Evolutionary conservation across 75 land plant species (phyloP), one percentile per base, ranked within the genome.

Genomic region (Picea glauca): DNA sequence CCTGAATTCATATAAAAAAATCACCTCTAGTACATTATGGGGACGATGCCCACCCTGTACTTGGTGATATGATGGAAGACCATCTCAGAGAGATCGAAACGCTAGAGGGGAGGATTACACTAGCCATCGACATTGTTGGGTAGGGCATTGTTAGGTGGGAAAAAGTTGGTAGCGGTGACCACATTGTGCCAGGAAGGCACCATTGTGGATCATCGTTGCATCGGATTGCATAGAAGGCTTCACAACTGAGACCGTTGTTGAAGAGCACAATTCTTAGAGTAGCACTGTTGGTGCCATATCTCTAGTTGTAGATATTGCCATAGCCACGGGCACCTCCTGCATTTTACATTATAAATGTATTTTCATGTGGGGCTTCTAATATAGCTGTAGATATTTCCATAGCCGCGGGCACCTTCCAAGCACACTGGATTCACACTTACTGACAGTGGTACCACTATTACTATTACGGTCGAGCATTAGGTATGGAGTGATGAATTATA

Each of bases 111-210:
- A 4, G 79, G 79, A 46, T 78, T 78, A 9, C 79, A 78, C 79
- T 78, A 78, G 9, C 79, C 79, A 0, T 78, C 79, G 5, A 30
- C 60, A 4, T 74, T 18, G 58, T 74, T 74, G 2, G 76, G 76
- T 1, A 74, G 76, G 2, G 79, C 79, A 43, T 72, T 57, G 56
- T 78, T 78, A 7, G 79, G 85, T 0, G 85, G 85, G 13, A 84
- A 84, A 58, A 67, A 78, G 58, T 84, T 84, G 1, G 85, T 84
- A 9, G 85, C 85, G 2, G 85, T 84, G 62, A 84, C 79, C 14
- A 81, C 61, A 76, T 77, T 18, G 74, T 21, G 5, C 74, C 72
- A 3, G 79, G 59, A 4, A 82, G 74, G 61, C 83, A 82, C 54
- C 83, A 74, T 4, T 33, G 58, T 26, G 61, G 61, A 32, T 60